Conservation (phyloP, 2,329 filamentous ascomycete species). For the Aspergillus proliferans region DNA sequence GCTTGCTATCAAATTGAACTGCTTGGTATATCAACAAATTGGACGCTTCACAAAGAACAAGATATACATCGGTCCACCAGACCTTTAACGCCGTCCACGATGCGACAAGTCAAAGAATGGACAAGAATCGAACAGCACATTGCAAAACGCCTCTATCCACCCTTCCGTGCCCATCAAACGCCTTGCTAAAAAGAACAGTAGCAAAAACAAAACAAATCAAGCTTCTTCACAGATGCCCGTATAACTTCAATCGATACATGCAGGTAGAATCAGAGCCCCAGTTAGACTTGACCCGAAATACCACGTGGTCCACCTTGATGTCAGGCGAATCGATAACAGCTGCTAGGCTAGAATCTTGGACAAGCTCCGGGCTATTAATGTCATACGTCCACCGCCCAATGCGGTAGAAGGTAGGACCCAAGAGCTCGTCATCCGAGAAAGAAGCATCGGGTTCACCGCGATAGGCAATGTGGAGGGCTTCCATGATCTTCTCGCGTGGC, state of each 20-base stretch:
- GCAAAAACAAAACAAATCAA: conserved; percentile 7
- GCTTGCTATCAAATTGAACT: too few species aligned
- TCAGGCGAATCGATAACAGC: conserved; percentile 31
- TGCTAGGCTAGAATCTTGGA: conserved; percentile 36
- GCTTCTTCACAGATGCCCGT: conserved; percentile 25
- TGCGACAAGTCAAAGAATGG: too few species aligned
- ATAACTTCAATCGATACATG: conserved; percentile 41
- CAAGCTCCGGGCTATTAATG: conserved; percentile 24
- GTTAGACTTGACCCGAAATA: conserved; percentile 38
- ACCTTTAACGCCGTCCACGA: too few species aligned
- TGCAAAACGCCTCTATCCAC: too few species aligned
- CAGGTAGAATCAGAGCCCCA: conserved; percentile 41
- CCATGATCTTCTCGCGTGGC: conserved; percentile 27
- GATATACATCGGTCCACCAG: too few species aligned
- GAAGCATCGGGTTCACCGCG: conserved; percentile 22
- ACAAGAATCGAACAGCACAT: too few species aligned
- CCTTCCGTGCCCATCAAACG: background rate
- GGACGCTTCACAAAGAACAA: too few species aligned
- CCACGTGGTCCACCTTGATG: conserved; percentile 33
- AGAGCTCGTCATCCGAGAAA: conserved; percentile 30
- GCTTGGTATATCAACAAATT: too few species aligned
- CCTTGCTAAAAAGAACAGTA: background rate
- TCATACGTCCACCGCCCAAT: conserved; percentile 37
- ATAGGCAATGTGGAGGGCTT: conserved; percentile 24
- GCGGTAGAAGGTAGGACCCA: conserved; percentile 35